A percentile compares a stretch with the other conserved stretches of the same genome.
Conservation (phyloP, 345 rosid species). For the Pugionium dolabratum region DNA sequence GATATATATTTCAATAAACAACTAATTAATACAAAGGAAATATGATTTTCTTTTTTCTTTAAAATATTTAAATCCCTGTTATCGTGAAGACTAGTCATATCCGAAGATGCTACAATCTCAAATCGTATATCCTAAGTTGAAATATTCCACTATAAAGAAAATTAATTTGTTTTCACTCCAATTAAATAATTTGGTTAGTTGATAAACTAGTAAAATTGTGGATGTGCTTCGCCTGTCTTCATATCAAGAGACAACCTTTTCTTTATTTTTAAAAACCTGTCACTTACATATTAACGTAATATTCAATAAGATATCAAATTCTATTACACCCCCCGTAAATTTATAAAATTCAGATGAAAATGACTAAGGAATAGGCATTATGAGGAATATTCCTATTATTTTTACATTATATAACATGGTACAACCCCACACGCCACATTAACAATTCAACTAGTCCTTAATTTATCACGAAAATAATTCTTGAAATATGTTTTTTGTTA, state of each 20-base stretch:
- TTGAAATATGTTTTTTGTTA: too few species aligned
- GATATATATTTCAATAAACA: too few species aligned
- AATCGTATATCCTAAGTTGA: slow-evolving; percentile 40
- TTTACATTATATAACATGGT: slow-evolving; percentile 39
- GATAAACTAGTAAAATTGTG: slow-evolving; percentile 17
- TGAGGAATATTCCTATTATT: slow-evolving; percentile 27
- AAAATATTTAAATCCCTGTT: not conserved
- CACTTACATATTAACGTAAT: slow-evolving; percentile 29
- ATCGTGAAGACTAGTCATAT: slow-evolving; percentile 40
- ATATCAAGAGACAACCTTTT: slow-evolving; percentile 34
- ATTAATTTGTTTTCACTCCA: not conserved
- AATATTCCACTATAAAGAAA: slow-evolving; percentile 24
- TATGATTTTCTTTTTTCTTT: not conserved
- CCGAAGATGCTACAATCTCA: slow-evolving; percentile 37
- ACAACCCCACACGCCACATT: slow-evolving; percentile 40
- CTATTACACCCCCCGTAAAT: not conserved
- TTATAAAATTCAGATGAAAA: slow-evolving; percentile 32
- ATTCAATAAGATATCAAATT: slow-evolving; percentile 12
- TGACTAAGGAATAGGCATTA: slow-evolving; percentile 36
- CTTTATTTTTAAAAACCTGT: slow-evolving; percentile 17
- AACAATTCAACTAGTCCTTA: slow-evolving; percentile 20
- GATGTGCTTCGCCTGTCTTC: slow-evolving; percentile 41
- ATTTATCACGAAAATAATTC: too few species aligned
- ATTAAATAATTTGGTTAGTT: slow-evolving; percentile 13
- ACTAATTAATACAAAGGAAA: not conserved